A percentile compares a stretch with the other conserved stretches of the same genome.
Conservation (phyloP, 768 basidiomycete genomes). For the Artomyces pyxidatus region DNA sequence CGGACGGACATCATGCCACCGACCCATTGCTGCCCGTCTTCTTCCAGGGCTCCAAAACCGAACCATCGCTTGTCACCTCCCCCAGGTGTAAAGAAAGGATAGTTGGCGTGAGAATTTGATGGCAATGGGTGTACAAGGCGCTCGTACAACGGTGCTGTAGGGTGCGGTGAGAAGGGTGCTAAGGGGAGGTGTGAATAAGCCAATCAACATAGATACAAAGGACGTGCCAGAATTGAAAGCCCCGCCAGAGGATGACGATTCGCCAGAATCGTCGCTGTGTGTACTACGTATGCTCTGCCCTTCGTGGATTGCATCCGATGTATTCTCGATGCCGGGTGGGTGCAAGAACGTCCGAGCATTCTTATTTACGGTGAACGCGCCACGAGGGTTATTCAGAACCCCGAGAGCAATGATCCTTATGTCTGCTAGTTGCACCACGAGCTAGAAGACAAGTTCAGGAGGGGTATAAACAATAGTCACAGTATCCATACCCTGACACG, state of each 20-base stretch:
- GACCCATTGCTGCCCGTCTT: constrained; percentile 63
- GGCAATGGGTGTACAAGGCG: constrained; percentile 52
- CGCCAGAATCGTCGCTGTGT: too few relatives aligned
- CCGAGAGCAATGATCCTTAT: constrained; percentile 69
- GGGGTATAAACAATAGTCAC: constrained; percentile 3
- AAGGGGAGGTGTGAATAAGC: too few relatives aligned
- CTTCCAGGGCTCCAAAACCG: constrained; percentile 39
- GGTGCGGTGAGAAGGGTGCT: too few relatives aligned
- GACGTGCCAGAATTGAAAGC: not conserved
- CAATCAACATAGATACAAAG: not conserved
- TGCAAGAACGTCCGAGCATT: constrained; percentile 65
- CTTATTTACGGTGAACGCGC: constrained; percentile 47
- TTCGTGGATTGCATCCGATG: constrained; percentile 1
- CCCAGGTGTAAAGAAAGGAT: constrained; percentile 68
- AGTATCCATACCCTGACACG: constrained; percentile 41
- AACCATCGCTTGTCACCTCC: constrained; percentile 62
- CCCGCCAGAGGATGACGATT: too few relatives aligned
- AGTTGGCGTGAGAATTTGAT: constrained; percentile 43
- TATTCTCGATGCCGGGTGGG: constrained; percentile 53
- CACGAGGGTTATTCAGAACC: constrained; percentile 49
- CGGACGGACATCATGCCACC: constrained; percentile 55
- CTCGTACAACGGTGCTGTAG: constrained; percentile 21
- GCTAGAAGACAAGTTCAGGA: constrained; percentile 28
- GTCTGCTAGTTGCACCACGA: constrained; percentile 62
- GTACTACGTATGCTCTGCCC: not conserved